Conservation (phyloP, 495 filamentous ascomycete genomes). For the Wilcoxina mikolae region DNA sequence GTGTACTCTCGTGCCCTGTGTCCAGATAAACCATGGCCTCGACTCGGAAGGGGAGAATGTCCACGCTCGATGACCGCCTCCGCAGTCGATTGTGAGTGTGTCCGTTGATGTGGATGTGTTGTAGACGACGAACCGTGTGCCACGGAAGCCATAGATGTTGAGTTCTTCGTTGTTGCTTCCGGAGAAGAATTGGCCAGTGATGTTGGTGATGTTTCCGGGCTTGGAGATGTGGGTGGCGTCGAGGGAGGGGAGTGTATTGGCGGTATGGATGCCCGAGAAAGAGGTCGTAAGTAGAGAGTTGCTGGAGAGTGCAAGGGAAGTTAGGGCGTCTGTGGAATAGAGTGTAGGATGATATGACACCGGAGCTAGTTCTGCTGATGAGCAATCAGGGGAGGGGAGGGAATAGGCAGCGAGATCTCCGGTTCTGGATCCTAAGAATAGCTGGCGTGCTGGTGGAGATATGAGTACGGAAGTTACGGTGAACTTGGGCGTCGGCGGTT, state of each 20-base stretch:
- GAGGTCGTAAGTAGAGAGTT: not conserved
- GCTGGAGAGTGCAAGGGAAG: conserved; percentile 36
- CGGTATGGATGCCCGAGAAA: conserved; percentile 3
- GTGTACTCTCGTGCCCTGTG: conserved; percentile 39
- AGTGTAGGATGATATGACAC: conserved; percentile 30
- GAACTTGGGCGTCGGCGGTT: conserved; percentile 16
- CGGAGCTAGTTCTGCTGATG: conserved; percentile 18
- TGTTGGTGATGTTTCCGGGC: conserved; percentile 7
- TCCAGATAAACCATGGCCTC: conserved; percentile 37
- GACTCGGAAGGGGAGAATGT: conserved; percentile 35
- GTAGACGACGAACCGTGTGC: conserved; percentile 63
- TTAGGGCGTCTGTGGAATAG: conserved; percentile 55
- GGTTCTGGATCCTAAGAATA: conserved; percentile 55
- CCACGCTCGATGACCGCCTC: conserved; percentile 66
- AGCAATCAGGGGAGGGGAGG: conserved; percentile 9
- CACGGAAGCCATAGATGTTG: conserved; percentile 64
- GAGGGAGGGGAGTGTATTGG: conserved; percentile 5
- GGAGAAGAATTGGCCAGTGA: not conserved
- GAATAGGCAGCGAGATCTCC: conserved; percentile 46
- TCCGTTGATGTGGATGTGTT: conserved; percentile 54
- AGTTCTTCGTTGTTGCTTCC: conserved; percentile 33
- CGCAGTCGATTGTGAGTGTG: conserved; percentile 57
- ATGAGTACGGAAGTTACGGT: conserved; percentile 33
- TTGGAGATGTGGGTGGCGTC: not conserved
- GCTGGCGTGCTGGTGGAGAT: conserved; percentile 26